These are phyloP conservation scores for Hypholoma fasciculare DNA, from an alignment of 768 basidiomycete genomes.

Conservation along the genomic window DNA sequence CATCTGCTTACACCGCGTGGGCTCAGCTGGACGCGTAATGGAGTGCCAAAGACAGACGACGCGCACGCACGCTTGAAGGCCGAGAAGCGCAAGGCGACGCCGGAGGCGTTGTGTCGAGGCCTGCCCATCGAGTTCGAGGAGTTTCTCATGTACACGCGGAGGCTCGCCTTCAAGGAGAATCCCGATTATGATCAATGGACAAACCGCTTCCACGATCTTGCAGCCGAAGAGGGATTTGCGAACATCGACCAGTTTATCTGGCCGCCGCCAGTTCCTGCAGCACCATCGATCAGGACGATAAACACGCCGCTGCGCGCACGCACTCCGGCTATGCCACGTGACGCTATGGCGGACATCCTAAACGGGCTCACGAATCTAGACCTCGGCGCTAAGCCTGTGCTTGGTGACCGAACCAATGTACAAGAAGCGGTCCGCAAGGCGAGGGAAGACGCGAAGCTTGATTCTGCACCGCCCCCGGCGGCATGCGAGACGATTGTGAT, in stretches of 20 bases:
- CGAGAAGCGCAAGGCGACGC: conserved; percentile 59
- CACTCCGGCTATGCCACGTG: conserved; percentile 33
- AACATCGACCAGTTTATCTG: conserved; percentile 66
- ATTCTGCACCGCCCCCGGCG: not conserved
- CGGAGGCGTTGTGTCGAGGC: conserved; percentile 69
- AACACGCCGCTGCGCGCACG: conserved; percentile 36
- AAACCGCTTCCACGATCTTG: conserved; percentile 64
- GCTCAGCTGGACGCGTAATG: conserved; percentile 76
- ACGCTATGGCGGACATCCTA: conserved; percentile 57
- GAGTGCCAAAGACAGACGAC: conserved; percentile 70
- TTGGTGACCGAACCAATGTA: conserved; percentile 53
- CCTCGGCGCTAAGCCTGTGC: conserved; percentile 48
- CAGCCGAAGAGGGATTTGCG: conserved; percentile 56
- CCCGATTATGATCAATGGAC: conserved; percentile 72
- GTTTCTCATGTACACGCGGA: conserved; percentile 70
- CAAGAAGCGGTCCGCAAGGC: conserved; percentile 36
- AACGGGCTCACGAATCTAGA: conserved; percentile 60
- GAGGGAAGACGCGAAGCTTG: conserved; percentile 28
- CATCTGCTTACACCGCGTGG: conserved; percentile 78
- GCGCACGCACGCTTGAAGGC: conserved; percentile 64
- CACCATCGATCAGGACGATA: conserved; percentile 27
- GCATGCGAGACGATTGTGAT: conserved; percentile 44
- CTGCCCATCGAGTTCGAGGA: conserved; percentile 76
- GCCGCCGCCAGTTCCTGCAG: conserved; percentile 55
- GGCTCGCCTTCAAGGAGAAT: conserved; percentile 63